Percentiles rank a stretch among this genome's conserved stretches.
Conservation (phyloP, 495 filamentous ascomycete genomes). For the Aspergillus bridgeri region DNA sequence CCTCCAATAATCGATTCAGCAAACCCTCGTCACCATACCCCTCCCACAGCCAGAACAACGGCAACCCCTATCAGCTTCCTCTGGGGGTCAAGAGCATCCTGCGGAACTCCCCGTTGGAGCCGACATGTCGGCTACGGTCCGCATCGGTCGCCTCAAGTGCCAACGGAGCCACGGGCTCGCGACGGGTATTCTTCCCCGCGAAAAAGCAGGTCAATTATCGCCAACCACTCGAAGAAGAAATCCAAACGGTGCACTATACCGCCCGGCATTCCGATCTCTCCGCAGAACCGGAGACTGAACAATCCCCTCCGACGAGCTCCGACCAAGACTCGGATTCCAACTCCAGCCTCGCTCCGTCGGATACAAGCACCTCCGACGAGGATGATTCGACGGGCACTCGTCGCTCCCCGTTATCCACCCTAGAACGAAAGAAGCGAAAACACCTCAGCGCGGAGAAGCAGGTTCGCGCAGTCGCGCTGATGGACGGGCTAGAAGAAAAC, state of each 20-base stretch:
- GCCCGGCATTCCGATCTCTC: conserved; percentile 48
- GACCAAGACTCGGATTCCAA: conserved; percentile 39
- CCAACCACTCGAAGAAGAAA: conserved; percentile 52
- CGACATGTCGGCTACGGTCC: conserved; percentile 32
- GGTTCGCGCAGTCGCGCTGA: conserved; percentile 40
- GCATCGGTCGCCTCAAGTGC: conserved; percentile 38
- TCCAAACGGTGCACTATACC: conserved; percentile 50
- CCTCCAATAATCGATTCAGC: conserved; percentile 24
- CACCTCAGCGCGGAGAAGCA: conserved; percentile 37
- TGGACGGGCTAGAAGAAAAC: conserved; percentile 34
- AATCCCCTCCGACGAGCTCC: conserved; percentile 12
- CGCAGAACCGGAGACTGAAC: conserved; percentile 20
- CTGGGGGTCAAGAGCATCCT: conserved; percentile 68
- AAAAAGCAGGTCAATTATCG: conserved; percentile 56
- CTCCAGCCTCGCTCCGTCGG: conserved; percentile 27
- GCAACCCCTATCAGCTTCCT: conserved; percentile 61
- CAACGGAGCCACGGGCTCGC: conserved; percentile 30
- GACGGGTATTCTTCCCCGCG: conserved; percentile 54
- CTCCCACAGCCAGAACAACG: conserved; percentile 16
- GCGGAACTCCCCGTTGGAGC: conserved; percentile 64
- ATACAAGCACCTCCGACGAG: conserved; percentile 37
- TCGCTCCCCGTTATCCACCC: conserved; percentile 14
- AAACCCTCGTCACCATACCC: conserved; percentile 25
- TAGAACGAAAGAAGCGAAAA: conserved; percentile 39
- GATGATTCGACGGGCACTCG: conserved; percentile 29